Percentiles rank a stretch among this genome's conserved stretches.
phyloP scores from a whole-genome alignment of 306 rosid species.

The Delonix regia region DNA sequence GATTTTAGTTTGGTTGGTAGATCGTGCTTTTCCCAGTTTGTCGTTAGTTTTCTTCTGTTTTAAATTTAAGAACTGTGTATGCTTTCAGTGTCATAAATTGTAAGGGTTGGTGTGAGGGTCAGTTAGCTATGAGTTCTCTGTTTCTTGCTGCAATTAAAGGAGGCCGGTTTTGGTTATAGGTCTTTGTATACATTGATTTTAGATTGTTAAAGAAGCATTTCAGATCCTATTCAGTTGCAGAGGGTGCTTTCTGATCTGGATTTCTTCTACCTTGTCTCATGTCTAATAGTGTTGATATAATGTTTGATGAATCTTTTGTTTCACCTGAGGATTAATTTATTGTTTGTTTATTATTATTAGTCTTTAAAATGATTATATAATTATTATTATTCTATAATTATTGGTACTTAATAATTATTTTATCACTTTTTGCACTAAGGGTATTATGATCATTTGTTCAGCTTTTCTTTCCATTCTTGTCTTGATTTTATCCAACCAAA shows the following conservation, averaged over 20 bases:
- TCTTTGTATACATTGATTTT: too few species aligned
- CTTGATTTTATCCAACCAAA: too few species aligned
- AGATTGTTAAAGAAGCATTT: background rate
- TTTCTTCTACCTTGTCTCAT: conserved; percentile 10
- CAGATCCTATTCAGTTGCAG: conserved; percentile 15
- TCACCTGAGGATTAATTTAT: conserved; percentile 52
- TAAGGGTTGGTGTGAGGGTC: conserved; percentile 5
- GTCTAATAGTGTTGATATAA: conserved; percentile 43
- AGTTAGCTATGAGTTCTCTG: background rate
- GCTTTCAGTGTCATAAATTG: background rate
- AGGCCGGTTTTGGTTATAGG: background rate
- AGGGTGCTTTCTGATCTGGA: conserved; percentile 8
- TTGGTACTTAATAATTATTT: too few species aligned
- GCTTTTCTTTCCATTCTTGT: too few species aligned
- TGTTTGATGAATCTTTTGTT: conserved; percentile 18
- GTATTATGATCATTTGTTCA: too few species aligned
- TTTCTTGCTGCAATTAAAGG: background rate
- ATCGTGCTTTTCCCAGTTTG: background rate
- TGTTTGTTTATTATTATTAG: too few species aligned
- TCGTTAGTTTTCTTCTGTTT: background rate
- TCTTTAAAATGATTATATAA: too few species aligned
- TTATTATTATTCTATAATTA: too few species aligned
- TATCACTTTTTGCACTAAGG: too few species aligned
- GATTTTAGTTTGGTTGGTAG: background rate
- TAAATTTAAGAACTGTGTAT: background rate